Base-by-base conservation (phyloP, 805 yeast species). In the Pichia scutulata region DNA sequence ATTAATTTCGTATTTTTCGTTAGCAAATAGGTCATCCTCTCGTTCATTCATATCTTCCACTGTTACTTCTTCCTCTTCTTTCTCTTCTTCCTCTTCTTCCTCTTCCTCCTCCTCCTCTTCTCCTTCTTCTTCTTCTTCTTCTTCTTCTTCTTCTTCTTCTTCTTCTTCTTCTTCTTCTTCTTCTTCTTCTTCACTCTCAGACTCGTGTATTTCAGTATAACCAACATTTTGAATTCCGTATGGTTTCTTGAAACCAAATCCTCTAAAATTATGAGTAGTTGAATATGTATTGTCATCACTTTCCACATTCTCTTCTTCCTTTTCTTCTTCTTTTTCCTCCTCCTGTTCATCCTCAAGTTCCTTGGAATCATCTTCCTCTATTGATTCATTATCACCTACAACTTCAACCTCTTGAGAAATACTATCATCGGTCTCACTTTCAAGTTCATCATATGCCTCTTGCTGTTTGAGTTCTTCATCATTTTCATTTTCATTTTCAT, bases 61-160 rank as follows among this genome's bases (percentile, higher is more conserved):
- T 19, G 23, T 47, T 37, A 46, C 53, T 9, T 46, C 46, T 7
- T 42, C 49, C 14, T 19, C 52, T n/a, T 46, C 45, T 19, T 41
- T 54, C 3, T 23, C 41, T 23, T 45, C 53, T 1, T 47, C 49
- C 16, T 37, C 33, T 23, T 18, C 47, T 14, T n/a, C 28, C 8
- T 13, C 8, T 12, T 36, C 18, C 10, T 43, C 40, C 33, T 16
- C 10, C 19, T 37, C 39, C 22, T 43, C 48, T 2, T 22, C 44
- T 19, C 23, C 50, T 37, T 47, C 53, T 9, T 46, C 46, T 7
- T 42, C 49, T n/a, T 19, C 52, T n/a, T 46, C 45, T 19, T 41
- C 55, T 5, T 23, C 41, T 23, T 45, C 53, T 1, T 47, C 49
- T 19, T 37, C 33, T 23, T 18, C 47, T 14, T n/a, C 28, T 12